phyloP scores from a whole-genome alignment of 1,139 yeast species.

The Yamadazyma diospyri region DNA sequence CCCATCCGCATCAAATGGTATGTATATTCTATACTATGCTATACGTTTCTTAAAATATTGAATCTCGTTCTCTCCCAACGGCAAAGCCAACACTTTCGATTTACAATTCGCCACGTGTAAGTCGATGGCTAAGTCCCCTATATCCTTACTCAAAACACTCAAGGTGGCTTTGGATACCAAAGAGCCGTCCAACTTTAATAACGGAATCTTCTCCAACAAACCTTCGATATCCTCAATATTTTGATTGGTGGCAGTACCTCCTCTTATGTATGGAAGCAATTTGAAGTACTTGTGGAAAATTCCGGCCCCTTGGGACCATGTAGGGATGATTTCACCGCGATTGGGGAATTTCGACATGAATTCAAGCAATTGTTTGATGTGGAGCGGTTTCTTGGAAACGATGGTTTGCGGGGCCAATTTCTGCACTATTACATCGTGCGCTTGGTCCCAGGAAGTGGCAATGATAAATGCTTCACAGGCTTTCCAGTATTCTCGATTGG shows the following conservation, averaged over 20 bases:
- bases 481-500: constrained; percentile 45
- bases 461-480: constrained; percentile 61
- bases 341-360: constrained; percentile 49
- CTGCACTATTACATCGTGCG: constrained; percentile 54
- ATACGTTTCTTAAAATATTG: constrained; percentile 29
- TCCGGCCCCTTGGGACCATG: constrained; percentile 64
- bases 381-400: constrained; percentile 39
- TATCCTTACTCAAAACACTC: constrained; percentile 48
- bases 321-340: constrained; percentile 36
- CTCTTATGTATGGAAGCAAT: constrained; percentile 18
- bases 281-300: constrained; percentile 48
- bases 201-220: constrained; percentile 45
- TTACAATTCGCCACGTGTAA: constrained; percentile 15
- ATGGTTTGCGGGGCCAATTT: constrained; percentile 69
- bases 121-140: constrained; percentile 39
- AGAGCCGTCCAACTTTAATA: constrained; percentile 22
- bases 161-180: constrained; percentile 40
- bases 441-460: constrained; percentile 62
- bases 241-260: constrained; percentile 9
- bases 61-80: constrained; percentile 47
- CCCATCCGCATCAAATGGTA: too few relatives aligned
- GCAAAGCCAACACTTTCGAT: constrained; percentile 31
- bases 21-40: constrained; percentile 1
- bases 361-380: constrained; percentile 31
- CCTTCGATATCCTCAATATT: constrained; percentile 16